Conservation (phyloP, 176 grass and related monocot species). For the Zea luxurians region DNA sequence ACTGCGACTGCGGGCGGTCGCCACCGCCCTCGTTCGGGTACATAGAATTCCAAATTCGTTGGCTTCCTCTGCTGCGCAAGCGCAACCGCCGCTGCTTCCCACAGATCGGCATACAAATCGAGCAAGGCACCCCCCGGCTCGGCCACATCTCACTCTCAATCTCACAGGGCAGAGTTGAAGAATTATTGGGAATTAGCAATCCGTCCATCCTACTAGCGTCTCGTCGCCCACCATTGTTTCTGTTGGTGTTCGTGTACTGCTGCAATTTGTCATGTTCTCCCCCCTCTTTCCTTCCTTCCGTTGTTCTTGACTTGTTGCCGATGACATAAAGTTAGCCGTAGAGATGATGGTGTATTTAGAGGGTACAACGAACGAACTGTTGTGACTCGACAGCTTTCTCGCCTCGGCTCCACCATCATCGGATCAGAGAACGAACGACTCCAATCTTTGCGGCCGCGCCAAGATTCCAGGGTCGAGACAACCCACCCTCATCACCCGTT, state of each 20-base stretch:
- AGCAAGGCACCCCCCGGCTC: constrained; percentile 32
- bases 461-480: constrained; percentile 11
- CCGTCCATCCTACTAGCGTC: constrained; percentile 15
- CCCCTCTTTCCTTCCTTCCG: background rate
- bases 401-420: background rate
- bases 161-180: constrained; percentile 48
- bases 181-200: constrained; percentile 48
- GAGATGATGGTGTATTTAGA: constrained; percentile 45
- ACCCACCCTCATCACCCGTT: background rate
- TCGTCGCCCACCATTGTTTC: background rate
- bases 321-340: constrained; percentile 52
- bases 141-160: background rate
- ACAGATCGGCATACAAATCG: constrained; percentile 47
- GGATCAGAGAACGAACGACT: background rate
- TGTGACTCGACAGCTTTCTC: constrained; percentile 19
- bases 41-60: constrained; percentile 54
- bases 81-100: constrained; percentile 38
- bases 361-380: constrained; percentile 24
- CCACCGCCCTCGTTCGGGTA: constrained; percentile 45
- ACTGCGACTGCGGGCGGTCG: background rate
- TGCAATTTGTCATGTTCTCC: constrained; percentile 40
- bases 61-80: constrained; percentile 31
- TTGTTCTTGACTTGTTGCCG: constrained; percentile 32
- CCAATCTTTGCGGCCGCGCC: background rate
- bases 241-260: constrained; percentile 38